Percentiles rank a stretch among this genome's conserved stretches.
phyloP scores from a whole-genome alignment of 2,329 filamentous ascomycete species.

The Phialophora macrospora region DNA sequence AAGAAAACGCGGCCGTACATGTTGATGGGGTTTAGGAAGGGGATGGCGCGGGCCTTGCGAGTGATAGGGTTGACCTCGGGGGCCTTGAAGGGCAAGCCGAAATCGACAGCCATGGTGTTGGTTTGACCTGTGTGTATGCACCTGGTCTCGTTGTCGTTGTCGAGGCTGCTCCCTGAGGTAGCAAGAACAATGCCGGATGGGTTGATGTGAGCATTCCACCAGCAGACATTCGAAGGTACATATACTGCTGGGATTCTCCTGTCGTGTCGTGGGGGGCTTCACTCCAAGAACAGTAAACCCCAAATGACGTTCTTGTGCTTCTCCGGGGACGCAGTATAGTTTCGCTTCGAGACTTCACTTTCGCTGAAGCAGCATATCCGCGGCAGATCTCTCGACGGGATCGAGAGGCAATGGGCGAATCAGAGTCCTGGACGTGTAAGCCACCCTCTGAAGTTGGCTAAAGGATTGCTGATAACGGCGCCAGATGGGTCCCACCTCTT shows the following conservation, averaged over 20 bases:
- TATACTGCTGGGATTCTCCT: slow-evolving; percentile 12
- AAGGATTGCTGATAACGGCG: slow-evolving; percentile 27
- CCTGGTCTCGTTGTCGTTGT: neutral
- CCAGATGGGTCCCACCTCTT: slow-evolving; percentile 19
- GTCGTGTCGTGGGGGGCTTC: neutral
- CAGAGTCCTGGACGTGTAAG: slow-evolving; percentile 14
- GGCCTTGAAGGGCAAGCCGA: slow-evolving; percentile 43
- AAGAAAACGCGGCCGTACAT: slow-evolving; percentile 86
- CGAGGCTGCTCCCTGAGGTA: neutral
- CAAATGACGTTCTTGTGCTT: slow-evolving; percentile 34
- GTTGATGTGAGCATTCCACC: neutral
- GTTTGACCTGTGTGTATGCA: neutral
- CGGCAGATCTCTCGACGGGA: slow-evolving; percentile 32
- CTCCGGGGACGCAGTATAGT: slow-evolving; percentile 32
- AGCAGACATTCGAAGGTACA: slow-evolving; percentile 10
- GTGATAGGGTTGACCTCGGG: slow-evolving; percentile 84
- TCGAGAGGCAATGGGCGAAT: slow-evolving; percentile 24
- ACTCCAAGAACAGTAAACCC: neutral
- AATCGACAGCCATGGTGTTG: slow-evolving; percentile 25
- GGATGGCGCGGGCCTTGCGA: slow-evolving; percentile 79
- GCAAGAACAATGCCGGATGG: neutral
- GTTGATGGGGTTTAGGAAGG: slow-evolving; percentile 76
- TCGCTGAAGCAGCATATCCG: slow-evolving; percentile 30
- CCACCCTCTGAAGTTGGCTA: slow-evolving; percentile 20
- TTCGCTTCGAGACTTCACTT: slow-evolving; percentile 18